phyloP scores from a whole-genome alignment of 2,329 filamentous ascomycete genomes.

The Chrysosporium keratinophilum region DNA sequence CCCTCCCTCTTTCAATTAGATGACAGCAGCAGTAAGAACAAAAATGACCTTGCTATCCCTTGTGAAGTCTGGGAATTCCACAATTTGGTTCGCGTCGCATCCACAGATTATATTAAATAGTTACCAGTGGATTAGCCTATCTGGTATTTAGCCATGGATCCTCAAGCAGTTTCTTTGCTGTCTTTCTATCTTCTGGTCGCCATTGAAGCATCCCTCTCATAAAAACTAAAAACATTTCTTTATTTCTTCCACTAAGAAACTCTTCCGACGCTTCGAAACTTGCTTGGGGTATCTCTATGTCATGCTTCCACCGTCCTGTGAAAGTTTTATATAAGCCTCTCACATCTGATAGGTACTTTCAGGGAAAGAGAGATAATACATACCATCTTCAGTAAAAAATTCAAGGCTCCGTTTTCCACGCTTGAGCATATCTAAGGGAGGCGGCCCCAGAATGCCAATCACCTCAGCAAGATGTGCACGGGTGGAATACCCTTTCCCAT shows the following conservation, averaged over 20 bases:
- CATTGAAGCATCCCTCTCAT: constrained; percentile 28
- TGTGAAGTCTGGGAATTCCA: too few species aligned
- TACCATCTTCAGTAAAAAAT: constrained; percentile 36
- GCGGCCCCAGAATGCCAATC: constrained; percentile 35
- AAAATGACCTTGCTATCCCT: too few species aligned
- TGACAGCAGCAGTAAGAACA: too few species aligned
- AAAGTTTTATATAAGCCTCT: constrained; percentile 14
- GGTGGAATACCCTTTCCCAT: constrained; percentile 28
- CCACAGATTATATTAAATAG: too few species aligned
- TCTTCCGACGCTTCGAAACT: constrained; percentile 19
- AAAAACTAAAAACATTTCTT: constrained; percentile 27
- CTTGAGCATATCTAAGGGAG: constrained; percentile 30
- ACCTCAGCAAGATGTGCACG: constrained; percentile 40
- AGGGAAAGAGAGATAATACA: constrained; percentile 5
- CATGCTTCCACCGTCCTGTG: constrained; percentile 20
- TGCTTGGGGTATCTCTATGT: constrained; percentile 12
- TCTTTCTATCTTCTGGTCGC: constrained; percentile 29
- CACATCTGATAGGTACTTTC: constrained; percentile 2
- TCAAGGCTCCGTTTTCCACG: constrained; percentile 27
- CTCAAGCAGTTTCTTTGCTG: constrained; percentile 28
- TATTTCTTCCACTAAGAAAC: constrained; percentile 24
- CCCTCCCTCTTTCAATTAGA: too few species aligned
- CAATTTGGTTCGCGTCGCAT: too few species aligned
- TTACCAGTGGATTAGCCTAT: too few species aligned
- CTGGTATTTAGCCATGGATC: constrained; percentile 23